Evolutionary conservation across 208 protist species (phyloP), one percentile per base, ranked within the genome.

Genomic region (Borovskyia barvae): DNA sequence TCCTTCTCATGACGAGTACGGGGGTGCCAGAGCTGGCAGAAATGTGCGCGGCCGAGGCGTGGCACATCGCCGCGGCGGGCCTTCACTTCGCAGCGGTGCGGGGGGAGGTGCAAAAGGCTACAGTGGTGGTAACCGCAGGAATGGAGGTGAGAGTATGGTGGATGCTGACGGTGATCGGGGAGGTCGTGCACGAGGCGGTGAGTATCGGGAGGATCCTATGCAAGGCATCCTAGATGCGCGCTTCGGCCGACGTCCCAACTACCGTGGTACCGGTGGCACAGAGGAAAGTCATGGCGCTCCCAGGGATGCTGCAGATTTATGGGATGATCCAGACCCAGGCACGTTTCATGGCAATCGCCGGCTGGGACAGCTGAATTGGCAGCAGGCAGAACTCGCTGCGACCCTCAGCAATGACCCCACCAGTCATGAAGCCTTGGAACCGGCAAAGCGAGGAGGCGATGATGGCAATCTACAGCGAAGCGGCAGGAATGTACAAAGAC

Each of bases 271-370:
- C 29, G 55, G 57, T 30, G 52, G 69, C 24, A n/a, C n/a, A n/a
- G n/a, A n/a, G n/a, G 57, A 55, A 12, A 22, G 46, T 24, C 25
- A 58, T 30, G 55, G 30, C 14, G 56, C 37, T 25, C 22, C 40
- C 12, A 47, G 49, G 19, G 53, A 60, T 39, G 55, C 64, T 0
- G 76, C 69, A 14, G 78, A 86, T 26, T 57, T 86, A 15, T 93
- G 86, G 86, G 86, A 90, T 63, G 86, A 93, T 55, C 86, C 82
- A 2, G 77, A 93, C 17, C 86, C 86, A 25, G 66, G 50, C 39
- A 85, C 80, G 7, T 93, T 78, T 49, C 78, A 86, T 55, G 86
- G 86, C 28, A 93, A 66, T 50, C 76, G 78, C 48, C 63, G 66
- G 1, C 39, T 77, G 45, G 75, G 76, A 3, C 68, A 85, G 22